phyloP scores from a whole-genome alignment of 768 basidiomycete genomes.

The Naganishia vaughanmartiniae region DNA sequence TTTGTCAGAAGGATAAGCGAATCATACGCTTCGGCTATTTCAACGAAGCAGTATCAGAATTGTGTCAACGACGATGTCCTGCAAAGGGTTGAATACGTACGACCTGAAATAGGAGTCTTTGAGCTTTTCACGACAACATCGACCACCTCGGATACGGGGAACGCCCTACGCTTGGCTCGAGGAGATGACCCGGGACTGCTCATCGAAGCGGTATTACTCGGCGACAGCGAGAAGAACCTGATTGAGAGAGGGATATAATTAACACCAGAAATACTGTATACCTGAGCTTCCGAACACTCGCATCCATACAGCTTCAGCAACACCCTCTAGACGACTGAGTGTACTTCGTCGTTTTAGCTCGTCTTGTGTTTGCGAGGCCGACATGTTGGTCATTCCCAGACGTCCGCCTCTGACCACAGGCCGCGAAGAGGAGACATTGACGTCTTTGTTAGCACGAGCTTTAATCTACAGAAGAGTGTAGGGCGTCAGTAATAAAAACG shows the following conservation, averaged over 20 bases:
- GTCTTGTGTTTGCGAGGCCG: slow-evolving; percentile 39
- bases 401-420: background rate
- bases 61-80: background rate
- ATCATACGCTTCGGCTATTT: slow-evolving; percentile 48
- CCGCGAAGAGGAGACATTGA: background rate
- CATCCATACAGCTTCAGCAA: slow-evolving; percentile 53
- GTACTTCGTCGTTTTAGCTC: slow-evolving; percentile 50
- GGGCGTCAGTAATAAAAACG: background rate
- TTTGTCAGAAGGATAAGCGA: slow-evolving; percentile 46
- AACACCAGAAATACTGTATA: background rate
- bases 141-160: slow-evolving; percentile 49
- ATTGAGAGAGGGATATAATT: background rate
- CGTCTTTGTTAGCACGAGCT: slow-evolving; percentile 39
- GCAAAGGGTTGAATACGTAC: slow-evolving; percentile 32
- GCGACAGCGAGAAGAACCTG: slow-evolving; percentile 31
- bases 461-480: slow-evolving; percentile 38
- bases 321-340: slow-evolving; percentile 48
- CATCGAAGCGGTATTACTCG: slow-evolving; percentile 7
- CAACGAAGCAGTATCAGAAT: background rate
- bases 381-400: slow-evolving; percentile 25
- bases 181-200: slow-evolving; percentile 22
- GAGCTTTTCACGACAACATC: slow-evolving; percentile 52
- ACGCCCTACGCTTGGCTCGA: slow-evolving; percentile 41
- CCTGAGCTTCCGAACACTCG: slow-evolving; percentile 29
- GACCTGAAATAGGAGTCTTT: slow-evolving; percentile 50